Evolutionary conservation across 352 stramenopile species (phyloP), one percentile per base, ranked within the genome.

Genomic region (Phytopythium litorale): DNA sequence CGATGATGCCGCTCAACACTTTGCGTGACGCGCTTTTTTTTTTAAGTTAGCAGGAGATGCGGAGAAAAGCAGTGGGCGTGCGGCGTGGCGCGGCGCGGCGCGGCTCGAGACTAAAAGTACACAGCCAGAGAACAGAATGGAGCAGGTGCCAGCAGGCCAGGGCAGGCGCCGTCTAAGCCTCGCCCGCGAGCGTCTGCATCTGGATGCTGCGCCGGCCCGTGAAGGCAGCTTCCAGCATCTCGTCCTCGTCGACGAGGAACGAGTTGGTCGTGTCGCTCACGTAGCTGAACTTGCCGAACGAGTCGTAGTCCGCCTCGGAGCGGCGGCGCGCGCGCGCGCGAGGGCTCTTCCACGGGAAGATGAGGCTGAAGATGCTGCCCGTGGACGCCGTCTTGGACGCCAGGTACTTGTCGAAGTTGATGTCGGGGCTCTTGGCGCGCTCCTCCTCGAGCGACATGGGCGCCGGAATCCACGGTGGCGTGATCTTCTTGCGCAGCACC

Each of bases 271-370:
- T 92, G 70, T 94, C 86, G 65, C 86, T 93, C 60, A 94, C 84
- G 71, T 93, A 94, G 69, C 86, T 94, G 55, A 94, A 94, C 66
- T 92, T 92, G 71, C 84, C 86, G 57, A 94, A 94, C 43, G 71
- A 81, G 67, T 94, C 84, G 63, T 79, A 81, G 30, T 89, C 70
- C 57, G 72, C 75, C 65, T 88, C 70, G 15, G 70, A 78, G 67
- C 83, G 72, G 57, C 78, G 64, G 52, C 78, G 71, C 48, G 73
- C 56, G 45, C 81, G 80, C 42, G 75, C 75, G 42, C 76, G 76
- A 4, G 80, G 70, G 42, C 68, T 91, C 62, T 87, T 86, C 84
- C 84, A 92, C 18, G 81, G 73, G 65, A 92, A 91, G 38, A 94
- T 84, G 53, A 92, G 84, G 70, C 74, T 90, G 68, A 94, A 91